Base-by-base conservation (phyloP, 371 early-diverging fungal species). In the Blastocladiella emersonii region DNA sequence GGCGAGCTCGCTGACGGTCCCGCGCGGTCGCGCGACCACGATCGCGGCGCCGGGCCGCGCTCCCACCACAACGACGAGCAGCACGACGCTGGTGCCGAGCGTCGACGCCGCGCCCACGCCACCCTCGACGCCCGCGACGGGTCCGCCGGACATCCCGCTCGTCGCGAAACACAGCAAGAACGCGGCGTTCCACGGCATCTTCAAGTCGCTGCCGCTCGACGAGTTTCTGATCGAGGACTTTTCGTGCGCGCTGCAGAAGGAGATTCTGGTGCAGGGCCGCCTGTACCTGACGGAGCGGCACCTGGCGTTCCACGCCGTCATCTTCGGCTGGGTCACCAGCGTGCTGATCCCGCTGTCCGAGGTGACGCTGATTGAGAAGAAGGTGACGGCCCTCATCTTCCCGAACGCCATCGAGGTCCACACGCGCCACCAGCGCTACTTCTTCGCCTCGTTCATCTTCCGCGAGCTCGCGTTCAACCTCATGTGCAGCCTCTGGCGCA, bases 271-370 rank as follows among this genome's bases (percentile, higher is more conserved):
- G 4, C 97, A 95, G 66, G 97, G 97, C 3, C 77, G 92, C 36
- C 70, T 95, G 64, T 95, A 89, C 72, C 72, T 95, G 64, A 91
- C 92, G 25, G 87, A 89, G 64, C 79, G 84, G 70, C 82, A 88
- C 61, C 70, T 95, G 7, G 91, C 93, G 72, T 96, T 96, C 69
- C 84, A 95, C 69, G 89, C 95, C 63, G 94, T 92, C 69, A 93
- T 95, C 62, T 88, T 95, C 72, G 94, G 97, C n/a, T 95, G 93
- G 87, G 84, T 95, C 41, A 94, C 89, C 32, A 86, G 86, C 66
- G 85, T 89, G 78, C 69, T 90, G 1, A 87, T 95, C 61, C 82
- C 85, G 2, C 85, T 92, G 66, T 78, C 80, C 36, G 90, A 92
- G 67, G 85, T 96, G 39, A 82, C 86, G 36, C 75, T 83, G 0